Base-by-base conservation (phyloP, 768 basidiomycete species). In the Lactifluus rugatus region DNA sequence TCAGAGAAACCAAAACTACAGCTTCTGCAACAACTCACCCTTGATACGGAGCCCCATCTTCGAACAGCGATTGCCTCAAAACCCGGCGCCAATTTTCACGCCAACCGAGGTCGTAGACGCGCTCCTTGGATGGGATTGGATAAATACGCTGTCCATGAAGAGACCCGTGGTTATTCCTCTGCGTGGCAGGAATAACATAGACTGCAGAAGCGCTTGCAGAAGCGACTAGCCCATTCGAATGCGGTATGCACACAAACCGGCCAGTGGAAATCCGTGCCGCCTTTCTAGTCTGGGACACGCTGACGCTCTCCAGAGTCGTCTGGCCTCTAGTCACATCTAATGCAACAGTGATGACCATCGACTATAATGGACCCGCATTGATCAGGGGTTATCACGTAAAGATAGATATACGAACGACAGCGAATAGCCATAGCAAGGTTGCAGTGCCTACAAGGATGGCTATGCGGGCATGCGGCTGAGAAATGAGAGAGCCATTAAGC, bases 31-130 rank as follows among this genome's bases (percentile, higher is more conserved):
- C n/a, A 25, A 64, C 63, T 21, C 34, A 46, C 58, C 58, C 34
- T n/a, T 39, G 26, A 31, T 13, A 28, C 34, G 39, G 26, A 13
- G 17, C 52, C 2, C 45, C 42, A 11, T 19, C 21, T 13, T 54
- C 54, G 8, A 64, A 63, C 1, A 62, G 36, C 5, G 57, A 62
- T 34, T 52, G 51, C 14, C 28, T 50, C 26, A 54, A 36, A n/a
- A 60, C 25, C 39, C 44, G 48, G 31, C 52, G 56, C 64, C 57
- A 65, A 46, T 66, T 66, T 48, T 60, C 57, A 17, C 58, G 57
- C 54, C 62, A 63, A 9, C 59, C 64, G 10, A 60, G 58, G 49
- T 66, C 65, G 31, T 66, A 66, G 31, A 66, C 16, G 16, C 53
- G 53, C 31, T 56, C 65, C 7, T 28, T 36, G 6, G 41, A 21